Conservation (phyloP, 139 green algal species). For the Asterochloris erici region DNA sequence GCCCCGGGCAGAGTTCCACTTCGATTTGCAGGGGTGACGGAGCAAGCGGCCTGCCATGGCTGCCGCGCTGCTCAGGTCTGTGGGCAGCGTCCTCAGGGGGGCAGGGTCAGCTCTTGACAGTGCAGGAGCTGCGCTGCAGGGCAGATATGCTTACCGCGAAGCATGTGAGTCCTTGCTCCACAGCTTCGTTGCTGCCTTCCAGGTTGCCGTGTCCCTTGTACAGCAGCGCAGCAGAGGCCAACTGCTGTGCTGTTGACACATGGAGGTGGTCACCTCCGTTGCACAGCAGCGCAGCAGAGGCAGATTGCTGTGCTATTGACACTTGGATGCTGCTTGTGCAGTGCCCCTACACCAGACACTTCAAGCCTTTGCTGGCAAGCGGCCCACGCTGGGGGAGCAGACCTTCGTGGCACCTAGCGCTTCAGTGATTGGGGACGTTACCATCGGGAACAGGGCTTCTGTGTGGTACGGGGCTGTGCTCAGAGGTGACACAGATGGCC, state of each 20-base stretch:
- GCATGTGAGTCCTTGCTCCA: slow-evolving; percentile 30
- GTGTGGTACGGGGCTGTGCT: slow-evolving; percentile 92
- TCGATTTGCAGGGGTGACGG: no score
- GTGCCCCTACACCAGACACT: slow-evolving; percentile 46
- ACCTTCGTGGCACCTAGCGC: slow-evolving; percentile 89
- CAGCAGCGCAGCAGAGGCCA: no score
- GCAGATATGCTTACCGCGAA: slow-evolving; percentile 49
- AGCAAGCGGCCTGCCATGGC: slow-evolving; percentile 4
- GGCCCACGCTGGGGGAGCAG: slow-evolving; percentile 50
- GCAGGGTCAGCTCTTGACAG: slow-evolving; percentile 45
- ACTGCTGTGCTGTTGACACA: no score
- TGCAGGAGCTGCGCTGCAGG: slow-evolving; percentile 45
- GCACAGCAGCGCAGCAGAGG: no score
- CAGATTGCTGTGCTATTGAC: no score
- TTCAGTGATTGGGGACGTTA: slow-evolving; percentile 89
- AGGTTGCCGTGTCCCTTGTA: no score
- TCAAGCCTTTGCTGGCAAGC: slow-evolving; percentile 18
- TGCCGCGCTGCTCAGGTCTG: neutral
- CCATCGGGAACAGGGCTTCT: slow-evolving; percentile 66
- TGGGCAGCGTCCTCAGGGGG: slow-evolving; percentile 21
- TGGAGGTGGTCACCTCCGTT: no score
- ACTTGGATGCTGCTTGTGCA: slow-evolving; percentile 15
- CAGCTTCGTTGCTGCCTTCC: no score
- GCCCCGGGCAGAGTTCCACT: no score
- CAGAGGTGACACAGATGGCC: slow-evolving; percentile 52